These are phyloP conservation scores for Alternaria novae-zelandiae DNA, from an alignment of 2,329 filamentous ascomycete genomes.

Conservation along the genomic window DNA sequence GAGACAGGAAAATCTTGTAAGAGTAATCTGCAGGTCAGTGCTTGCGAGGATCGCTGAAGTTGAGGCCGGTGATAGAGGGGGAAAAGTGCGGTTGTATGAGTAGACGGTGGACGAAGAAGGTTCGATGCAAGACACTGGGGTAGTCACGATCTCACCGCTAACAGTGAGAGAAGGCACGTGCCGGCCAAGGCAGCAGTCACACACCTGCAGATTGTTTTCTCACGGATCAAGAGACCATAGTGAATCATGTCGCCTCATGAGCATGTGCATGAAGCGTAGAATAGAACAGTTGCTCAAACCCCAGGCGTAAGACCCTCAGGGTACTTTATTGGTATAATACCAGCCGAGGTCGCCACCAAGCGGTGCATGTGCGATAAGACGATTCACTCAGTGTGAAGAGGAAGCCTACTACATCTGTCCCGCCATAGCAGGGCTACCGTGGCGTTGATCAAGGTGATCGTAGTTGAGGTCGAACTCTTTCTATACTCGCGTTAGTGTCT, in stretches of 20 bases:
- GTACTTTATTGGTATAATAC: not conserved
- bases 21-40: not conserved
- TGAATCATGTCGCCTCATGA: not conserved
- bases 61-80: not conserved
- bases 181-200: not conserved
- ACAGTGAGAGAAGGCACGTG: not conserved
- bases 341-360: not conserved
- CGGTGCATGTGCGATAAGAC: not conserved
- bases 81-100: not conserved
- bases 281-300: not conserved
- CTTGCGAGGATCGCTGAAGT: not conserved
- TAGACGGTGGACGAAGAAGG: not conserved
- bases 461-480: slow-evolving; percentile 61
- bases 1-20: not conserved
- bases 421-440: slow-evolving; percentile 43
- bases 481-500: slow-evolving; percentile 37
- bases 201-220: not conserved
- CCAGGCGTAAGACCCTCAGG: not conserved
- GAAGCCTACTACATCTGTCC: slow-evolving; percentile 28
- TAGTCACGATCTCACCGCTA: not conserved
- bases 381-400: not conserved
- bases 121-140: not conserved
- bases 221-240: not conserved
- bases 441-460: slow-evolving; percentile 57
- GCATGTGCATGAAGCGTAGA: not conserved